Evolutionary conservation across 2,329 filamentous ascomycete species (phyloP).

Genomic region (Mollisia scopiformis): DNA sequence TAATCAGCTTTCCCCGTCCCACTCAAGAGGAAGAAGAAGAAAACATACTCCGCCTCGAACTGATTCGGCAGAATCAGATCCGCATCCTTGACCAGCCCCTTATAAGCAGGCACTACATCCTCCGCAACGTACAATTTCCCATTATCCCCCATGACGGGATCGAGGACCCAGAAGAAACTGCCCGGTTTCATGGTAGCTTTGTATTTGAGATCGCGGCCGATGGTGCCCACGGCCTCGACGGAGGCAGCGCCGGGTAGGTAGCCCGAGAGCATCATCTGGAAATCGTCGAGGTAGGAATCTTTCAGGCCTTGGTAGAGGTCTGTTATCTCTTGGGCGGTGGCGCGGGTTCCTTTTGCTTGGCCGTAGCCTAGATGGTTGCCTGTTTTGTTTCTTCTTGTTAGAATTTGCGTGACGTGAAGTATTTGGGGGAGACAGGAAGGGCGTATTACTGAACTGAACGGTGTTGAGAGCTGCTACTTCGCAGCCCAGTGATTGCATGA

Average conservation of each 20-base stretch:
- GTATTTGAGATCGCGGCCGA: slow-evolving; percentile 77
- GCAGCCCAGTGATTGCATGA: slow-evolving; percentile 90
- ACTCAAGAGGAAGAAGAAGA: not conserved
- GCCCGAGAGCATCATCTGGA: slow-evolving; percentile 92
- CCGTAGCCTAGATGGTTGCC: slow-evolving; percentile 95
- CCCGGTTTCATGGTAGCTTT: slow-evolving; percentile 66
- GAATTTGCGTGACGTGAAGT: no score
- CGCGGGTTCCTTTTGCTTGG: slow-evolving; percentile 83
- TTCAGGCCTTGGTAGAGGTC: slow-evolving; percentile 85
- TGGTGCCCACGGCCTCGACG: slow-evolving; percentile 81
- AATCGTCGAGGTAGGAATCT: slow-evolving; percentile 82
- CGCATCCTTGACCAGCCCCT: slow-evolving; percentile 74
- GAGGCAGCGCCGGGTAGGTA: slow-evolving; percentile 89
- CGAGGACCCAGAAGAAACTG: slow-evolving; percentile 94
- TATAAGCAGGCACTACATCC: slow-evolving; percentile 91
- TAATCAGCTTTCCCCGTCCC: no score
- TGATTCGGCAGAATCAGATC: slow-evolving; percentile 96
- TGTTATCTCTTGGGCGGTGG: slow-evolving; percentile 79
- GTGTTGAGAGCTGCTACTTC: slow-evolving; percentile 95
- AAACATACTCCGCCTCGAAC: slow-evolving; percentile 92
- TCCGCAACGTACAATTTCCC: slow-evolving; percentile 88
- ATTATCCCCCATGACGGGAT: slow-evolving; percentile 98
- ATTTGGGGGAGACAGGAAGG: no score
- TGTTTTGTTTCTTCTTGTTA: no score
- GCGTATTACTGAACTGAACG: slow-evolving; percentile 82